Evolutionary conservation across 441 rosid species (phyloP).

Genomic region (Mallotus repandus): DNA sequence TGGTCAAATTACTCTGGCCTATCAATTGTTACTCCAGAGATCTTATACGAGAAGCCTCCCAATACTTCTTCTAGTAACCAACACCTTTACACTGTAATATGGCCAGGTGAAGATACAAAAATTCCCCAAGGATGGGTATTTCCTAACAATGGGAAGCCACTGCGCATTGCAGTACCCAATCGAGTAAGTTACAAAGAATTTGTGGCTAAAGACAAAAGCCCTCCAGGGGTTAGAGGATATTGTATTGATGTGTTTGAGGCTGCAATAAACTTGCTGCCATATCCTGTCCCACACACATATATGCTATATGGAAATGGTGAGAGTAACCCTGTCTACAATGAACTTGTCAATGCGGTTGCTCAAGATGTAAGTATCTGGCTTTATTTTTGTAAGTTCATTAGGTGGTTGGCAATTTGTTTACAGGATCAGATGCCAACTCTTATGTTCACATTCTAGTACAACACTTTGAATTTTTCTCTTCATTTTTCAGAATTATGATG

Average conservation of each 20-base stretch:
- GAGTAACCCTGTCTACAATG: conserved; percentile 58
- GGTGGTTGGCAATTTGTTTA: conserved; percentile 6
- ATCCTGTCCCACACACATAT: conserved; percentile 73
- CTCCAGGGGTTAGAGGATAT: conserved; percentile 78
- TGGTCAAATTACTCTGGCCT: conserved; percentile 84
- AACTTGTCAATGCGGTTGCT: conserved; percentile 55
- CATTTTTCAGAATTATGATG: conserved; percentile 62
- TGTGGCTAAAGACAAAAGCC: conserved; percentile 50
- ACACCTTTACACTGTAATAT: conserved; percentile 52
- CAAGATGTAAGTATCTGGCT: conserved; percentile 54
- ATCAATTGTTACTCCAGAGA: conserved; percentile 61
- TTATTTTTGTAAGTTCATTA: background rate
- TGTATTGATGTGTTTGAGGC: conserved; percentile 92
- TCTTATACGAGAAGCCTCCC: conserved; percentile 49
- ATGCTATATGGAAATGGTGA: conserved; percentile 63
- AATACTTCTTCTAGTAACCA: conserved; percentile 47
- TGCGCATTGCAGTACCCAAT: conserved; percentile 75
- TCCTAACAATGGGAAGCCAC: conserved; percentile 77
- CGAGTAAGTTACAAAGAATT: conserved; percentile 61
- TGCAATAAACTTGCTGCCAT: conserved; percentile 74
- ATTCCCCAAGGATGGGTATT: conserved; percentile 90
- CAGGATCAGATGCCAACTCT: background rate
- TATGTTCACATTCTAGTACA: conserved; percentile 5
- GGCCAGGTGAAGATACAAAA: conserved; percentile 68
- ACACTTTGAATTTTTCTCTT: conserved; percentile 18